These are phyloP conservation scores for Eimeria falciformis DNA, from an alignment of 169 alveolate genomes.

Conservation along the genomic window DNA sequence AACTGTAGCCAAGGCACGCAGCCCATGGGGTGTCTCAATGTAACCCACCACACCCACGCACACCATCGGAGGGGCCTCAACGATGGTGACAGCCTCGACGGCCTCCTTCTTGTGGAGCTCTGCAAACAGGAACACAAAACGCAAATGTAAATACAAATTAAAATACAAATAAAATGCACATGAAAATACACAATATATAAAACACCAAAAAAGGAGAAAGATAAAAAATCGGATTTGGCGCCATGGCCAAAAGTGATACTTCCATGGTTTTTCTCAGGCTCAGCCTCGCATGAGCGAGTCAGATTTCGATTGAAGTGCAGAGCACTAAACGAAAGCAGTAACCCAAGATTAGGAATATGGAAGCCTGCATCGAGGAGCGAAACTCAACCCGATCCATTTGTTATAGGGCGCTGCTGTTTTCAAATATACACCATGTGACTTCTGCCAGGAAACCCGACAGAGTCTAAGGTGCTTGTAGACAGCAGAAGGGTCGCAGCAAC, in stretches of 20 bases:
- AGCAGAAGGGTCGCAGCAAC: conserved; percentile 64
- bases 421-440: conserved; percentile 49
- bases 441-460: not conserved
- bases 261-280: conserved; percentile 73
- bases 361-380: conserved; percentile 62
- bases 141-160: not conserved
- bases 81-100: conserved; percentile 99
- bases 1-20: conserved; percentile 98
- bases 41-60: conserved; percentile 99
- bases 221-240: not conserved
- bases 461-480: conserved; percentile 2
- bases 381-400: conserved; percentile 70
- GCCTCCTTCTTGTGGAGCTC: conserved; percentile 98
- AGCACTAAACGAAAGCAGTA: conserved; percentile 2
- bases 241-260: not conserved
- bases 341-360: conserved; percentile 75
- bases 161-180: not conserved
- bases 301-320: not conserved
- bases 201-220: not conserved
- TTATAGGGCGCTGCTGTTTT: conserved; percentile 66
- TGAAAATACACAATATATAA: not conserved
- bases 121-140: not conserved
- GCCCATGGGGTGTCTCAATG: conserved; percentile 99
- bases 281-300: conserved; percentile 72
- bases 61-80: conserved; percentile 99